Conservation (phyloP, 257 asterid genomes). For the Gynochthodes officinalis region DNA sequence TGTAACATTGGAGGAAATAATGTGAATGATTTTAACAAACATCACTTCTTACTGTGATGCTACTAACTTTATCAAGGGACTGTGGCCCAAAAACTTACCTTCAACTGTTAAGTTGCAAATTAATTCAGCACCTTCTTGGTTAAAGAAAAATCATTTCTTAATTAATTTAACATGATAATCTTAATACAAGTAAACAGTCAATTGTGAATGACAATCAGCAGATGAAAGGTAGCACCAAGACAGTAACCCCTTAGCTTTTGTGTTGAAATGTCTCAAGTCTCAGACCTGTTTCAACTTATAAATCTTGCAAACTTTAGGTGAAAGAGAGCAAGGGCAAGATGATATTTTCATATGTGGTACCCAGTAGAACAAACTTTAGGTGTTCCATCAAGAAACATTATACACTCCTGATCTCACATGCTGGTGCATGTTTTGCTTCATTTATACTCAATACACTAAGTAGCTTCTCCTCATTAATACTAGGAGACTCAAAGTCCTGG, state of each 20-base stretch:
- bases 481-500: background rate
- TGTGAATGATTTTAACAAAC: no score
- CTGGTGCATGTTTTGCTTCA: slow-evolving; percentile 9
- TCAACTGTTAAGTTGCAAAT: no score
- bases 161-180: no score
- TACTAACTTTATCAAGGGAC: no score
- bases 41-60: no score
- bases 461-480: slow-evolving; percentile 9
- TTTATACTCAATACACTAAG: slow-evolving; percentile 6
- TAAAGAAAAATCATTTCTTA: no score
- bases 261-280: slow-evolving; percentile 37
- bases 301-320: slow-evolving; percentile 1
- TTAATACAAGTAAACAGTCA: background rate
- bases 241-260: slow-evolving; percentile 28
- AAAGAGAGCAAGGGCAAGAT: background rate
- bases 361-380: slow-evolving; percentile 26
- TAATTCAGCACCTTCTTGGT: no score
- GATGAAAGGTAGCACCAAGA: slow-evolving; percentile 31
- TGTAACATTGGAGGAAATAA: no score
- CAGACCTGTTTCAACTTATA: slow-evolving; percentile 19
- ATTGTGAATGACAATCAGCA: slow-evolving; percentile 1
- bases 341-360: background rate
- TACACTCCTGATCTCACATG: background rate
- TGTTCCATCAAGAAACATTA: slow-evolving; percentile 19
- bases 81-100: no score